Evolutionary conservation across 139 green algal species (phyloP).

Genomic region (Tetraselmis chui): DNA sequence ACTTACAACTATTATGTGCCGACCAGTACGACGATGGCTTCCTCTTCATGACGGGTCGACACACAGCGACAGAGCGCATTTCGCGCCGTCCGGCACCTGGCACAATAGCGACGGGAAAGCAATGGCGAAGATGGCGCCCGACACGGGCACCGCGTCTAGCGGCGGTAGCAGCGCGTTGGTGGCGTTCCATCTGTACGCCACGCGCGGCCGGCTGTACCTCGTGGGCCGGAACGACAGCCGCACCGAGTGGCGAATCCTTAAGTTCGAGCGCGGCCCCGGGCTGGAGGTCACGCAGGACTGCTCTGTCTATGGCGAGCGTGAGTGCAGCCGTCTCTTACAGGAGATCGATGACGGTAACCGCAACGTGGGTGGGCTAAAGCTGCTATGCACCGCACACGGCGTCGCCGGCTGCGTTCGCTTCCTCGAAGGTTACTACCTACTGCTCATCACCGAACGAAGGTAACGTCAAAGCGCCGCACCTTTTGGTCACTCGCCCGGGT

Average conservation of each 20-base stretch:
- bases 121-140: too few relatives aligned
- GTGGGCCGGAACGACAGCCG: slow-evolving; percentile 44
- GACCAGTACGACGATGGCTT: too few relatives aligned
- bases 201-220: slow-evolving; percentile 29
- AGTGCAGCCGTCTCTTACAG: slow-evolving; percentile 40
- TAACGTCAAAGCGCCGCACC: too few relatives aligned
- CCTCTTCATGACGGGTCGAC: too few relatives aligned
- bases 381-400: slow-evolving; percentile 50
- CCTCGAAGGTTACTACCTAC: slow-evolving; percentile 79
- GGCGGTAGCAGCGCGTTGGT: not conserved
- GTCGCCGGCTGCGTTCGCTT: slow-evolving; percentile 77
- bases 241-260: slow-evolving; percentile 32
- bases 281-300: slow-evolving; percentile 51
- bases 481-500: too few relatives aligned
- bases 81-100: too few relatives aligned
- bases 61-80: too few relatives aligned
- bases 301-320: slow-evolving; percentile 36
- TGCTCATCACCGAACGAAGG: slow-evolving; percentile 69
- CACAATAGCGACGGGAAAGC: too few relatives aligned
- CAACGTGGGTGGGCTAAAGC: slow-evolving; percentile 39
- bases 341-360: slow-evolving; percentile 41
- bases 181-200: not conserved
- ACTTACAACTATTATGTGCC: too few relatives aligned
- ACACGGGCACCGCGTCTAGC: too few relatives aligned
- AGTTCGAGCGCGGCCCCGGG: slow-evolving; percentile 33